phyloP scores from a whole-genome alignment of 2,329 filamentous ascomycete species.

The Microdochium paspali region DNA sequence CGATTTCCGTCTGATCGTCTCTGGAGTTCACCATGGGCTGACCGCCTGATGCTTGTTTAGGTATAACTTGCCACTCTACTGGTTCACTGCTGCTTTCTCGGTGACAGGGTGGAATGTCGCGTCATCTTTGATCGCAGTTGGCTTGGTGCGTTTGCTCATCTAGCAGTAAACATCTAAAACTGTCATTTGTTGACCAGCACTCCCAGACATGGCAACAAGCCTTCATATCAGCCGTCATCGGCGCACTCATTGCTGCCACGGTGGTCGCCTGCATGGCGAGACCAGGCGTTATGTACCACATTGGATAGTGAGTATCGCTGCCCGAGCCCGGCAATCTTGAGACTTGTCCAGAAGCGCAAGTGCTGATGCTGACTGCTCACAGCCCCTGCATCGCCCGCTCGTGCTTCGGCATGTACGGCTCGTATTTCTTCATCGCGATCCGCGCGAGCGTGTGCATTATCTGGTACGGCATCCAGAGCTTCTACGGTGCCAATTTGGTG shows the following conservation, averaged over 20 bases:
- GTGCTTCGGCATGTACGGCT: slow-evolving; percentile 31
- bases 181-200: slow-evolving; percentile 2
- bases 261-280: slow-evolving; percentile 16
- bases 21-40: background rate
- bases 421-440: slow-evolving; percentile 28
- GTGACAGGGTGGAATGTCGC: slow-evolving; percentile 19
- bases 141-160: slow-evolving; percentile 4
- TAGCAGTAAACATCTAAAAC: background rate
- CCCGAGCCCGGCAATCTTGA: rapidly evolving
- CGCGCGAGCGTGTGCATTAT: slow-evolving; percentile 20
- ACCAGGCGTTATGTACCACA: slow-evolving; percentile 15
- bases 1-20: background rate
- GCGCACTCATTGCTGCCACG: slow-evolving; percentile 12
- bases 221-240: slow-evolving; percentile 14
- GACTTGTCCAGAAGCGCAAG: background rate
- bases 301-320: slow-evolving; percentile 13
- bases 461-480: slow-evolving; percentile 12
- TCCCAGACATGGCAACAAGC: slow-evolving; percentile 15
- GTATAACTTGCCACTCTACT: slow-evolving; percentile 14
- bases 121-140: slow-evolving; percentile 15
- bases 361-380: slow-evolving; percentile 1
- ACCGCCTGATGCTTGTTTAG: too few species aligned
- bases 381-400: slow-evolving; percentile 24
- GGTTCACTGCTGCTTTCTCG: slow-evolving; percentile 17
- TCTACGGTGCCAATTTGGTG: slow-evolving; percentile 13